These are phyloP conservation scores for Mollisia scopiformis DNA, from an alignment of 2,329 filamentous ascomycete species.

Conservation along the genomic window DNA sequence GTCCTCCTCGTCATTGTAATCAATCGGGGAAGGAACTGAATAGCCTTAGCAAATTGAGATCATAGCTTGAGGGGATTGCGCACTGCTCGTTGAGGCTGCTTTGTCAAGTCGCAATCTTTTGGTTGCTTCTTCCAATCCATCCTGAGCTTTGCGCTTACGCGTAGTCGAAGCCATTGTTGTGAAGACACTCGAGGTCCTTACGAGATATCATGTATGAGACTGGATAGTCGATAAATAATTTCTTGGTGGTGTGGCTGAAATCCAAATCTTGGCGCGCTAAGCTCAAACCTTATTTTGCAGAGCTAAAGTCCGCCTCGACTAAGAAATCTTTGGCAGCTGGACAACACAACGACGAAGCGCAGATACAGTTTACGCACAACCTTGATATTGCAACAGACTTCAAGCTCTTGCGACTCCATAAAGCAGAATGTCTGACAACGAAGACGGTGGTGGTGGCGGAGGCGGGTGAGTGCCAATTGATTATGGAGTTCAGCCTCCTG, in stretches of 20 bases:
- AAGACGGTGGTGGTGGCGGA: conserved; percentile 18
- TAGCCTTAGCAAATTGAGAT: not conserved
- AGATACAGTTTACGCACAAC: not conserved
- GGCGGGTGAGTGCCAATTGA: conserved; percentile 14
- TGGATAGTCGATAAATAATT: too few species aligned
- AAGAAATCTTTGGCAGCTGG: not conserved
- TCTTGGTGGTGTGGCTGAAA: not conserved
- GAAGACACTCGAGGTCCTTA: too few species aligned
- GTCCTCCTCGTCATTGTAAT: conserved; percentile 47
- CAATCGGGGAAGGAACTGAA: conserved; percentile 3
- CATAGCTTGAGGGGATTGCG: not conserved
- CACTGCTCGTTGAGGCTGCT: conserved; percentile 17
- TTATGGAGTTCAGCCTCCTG: not conserved
- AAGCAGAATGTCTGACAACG: conserved; percentile 19
- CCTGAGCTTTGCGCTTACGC: conserved; percentile 28
- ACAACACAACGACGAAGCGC: not conserved
- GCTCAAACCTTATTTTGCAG: conserved; percentile 1
- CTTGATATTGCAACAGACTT: not conserved
- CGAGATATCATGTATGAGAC: too few species aligned
- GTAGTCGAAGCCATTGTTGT: conserved; percentile 28
- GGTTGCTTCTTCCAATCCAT: conserved; percentile 16
- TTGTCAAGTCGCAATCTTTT: conserved; percentile 29
- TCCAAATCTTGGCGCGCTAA: conserved; percentile 19
- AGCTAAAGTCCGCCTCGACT: not conserved
- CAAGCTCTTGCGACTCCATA: not conserved